These are phyloP conservation scores for Colletotrichum theobromicola DNA, from an alignment of 2,329 filamentous ascomycete species.

Conservation along the genomic window DNA sequence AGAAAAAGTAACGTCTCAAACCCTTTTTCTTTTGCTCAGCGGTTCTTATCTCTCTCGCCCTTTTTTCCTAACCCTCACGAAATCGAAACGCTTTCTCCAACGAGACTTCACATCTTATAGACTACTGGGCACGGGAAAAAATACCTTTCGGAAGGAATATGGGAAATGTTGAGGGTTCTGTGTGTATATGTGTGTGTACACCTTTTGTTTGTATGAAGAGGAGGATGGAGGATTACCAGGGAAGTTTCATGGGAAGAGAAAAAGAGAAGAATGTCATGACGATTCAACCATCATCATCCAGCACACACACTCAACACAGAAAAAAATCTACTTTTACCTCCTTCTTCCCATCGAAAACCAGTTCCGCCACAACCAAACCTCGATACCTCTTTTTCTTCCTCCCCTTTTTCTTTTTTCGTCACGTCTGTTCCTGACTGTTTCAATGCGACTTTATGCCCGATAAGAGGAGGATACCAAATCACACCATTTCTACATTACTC, in stretches of 20 bases:
- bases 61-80: background rate
- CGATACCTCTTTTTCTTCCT: background rate
- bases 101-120: background rate
- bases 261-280: background rate
- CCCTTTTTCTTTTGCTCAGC: background rate
- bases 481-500: background rate
- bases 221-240: background rate
- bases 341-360: background rate
- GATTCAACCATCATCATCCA: background rate
- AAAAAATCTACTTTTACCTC: background rate
- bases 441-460: slow-evolving; percentile 1
- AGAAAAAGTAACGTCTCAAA: background rate
- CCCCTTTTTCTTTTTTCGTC: background rate
- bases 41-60: background rate
- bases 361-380: background rate
- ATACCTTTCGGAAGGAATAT: background rate
- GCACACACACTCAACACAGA: background rate
- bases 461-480: background rate
- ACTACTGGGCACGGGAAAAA: slow-evolving; percentile 9
- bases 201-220: background rate
- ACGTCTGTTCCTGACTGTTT: background rate
- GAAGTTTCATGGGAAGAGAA: background rate
- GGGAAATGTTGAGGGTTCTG: background rate
- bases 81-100: background rate
- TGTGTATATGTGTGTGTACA: background rate